Percentiles rank a stretch among this genome's conserved stretches.
These are phyloP conservation scores for Gynochthodes officinalis DNA, from an alignment of 257 asterid genomes.

Conservation along the genomic window DNA sequence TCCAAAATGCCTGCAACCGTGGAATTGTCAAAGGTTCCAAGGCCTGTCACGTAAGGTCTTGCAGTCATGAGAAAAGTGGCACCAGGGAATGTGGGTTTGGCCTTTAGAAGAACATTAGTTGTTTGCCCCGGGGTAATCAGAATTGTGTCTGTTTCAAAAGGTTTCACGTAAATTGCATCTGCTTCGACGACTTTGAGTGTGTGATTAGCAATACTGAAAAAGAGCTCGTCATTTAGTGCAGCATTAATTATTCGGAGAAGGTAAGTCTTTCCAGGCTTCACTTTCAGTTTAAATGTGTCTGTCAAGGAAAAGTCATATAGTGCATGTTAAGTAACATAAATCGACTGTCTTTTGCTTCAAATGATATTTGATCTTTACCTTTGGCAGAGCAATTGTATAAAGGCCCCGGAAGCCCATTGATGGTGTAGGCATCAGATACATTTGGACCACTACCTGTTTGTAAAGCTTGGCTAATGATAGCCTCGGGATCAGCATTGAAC, in stretches of 20 bases:
- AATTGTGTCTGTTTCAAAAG: constrained; percentile 41
- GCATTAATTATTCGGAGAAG: constrained; percentile 65
- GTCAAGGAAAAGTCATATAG: neutral
- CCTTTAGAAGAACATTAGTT: constrained; percentile 41
- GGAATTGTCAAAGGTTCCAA: constrained; percentile 55
- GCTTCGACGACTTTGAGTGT: constrained; percentile 44
- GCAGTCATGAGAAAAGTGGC: constrained; percentile 52
- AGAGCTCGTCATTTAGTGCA: constrained; percentile 58
- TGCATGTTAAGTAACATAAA: neutral
- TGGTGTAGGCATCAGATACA: constrained; percentile 60
- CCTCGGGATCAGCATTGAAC: constrained; percentile 62
- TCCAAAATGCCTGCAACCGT: constrained; percentile 50
- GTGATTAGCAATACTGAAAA: constrained; percentile 58
- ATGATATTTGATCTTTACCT: constrained; percentile 21
- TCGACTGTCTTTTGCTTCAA: neutral
- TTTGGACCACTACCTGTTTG: constrained; percentile 63
- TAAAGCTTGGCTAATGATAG: constrained; percentile 53
- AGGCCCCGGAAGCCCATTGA: constrained; percentile 62
- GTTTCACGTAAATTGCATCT: constrained; percentile 52
- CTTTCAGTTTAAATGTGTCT: constrained; percentile 54
- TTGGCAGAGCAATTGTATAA: constrained; percentile 55
- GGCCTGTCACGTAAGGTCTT: constrained; percentile 53
- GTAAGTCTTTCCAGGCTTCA: constrained; percentile 54
- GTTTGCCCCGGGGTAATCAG: constrained; percentile 61
- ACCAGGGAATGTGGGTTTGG: constrained; percentile 36